Evolutionary conservation across 176 grass and related monocot species (phyloP).

Genomic region (Ananas comosus): DNA sequence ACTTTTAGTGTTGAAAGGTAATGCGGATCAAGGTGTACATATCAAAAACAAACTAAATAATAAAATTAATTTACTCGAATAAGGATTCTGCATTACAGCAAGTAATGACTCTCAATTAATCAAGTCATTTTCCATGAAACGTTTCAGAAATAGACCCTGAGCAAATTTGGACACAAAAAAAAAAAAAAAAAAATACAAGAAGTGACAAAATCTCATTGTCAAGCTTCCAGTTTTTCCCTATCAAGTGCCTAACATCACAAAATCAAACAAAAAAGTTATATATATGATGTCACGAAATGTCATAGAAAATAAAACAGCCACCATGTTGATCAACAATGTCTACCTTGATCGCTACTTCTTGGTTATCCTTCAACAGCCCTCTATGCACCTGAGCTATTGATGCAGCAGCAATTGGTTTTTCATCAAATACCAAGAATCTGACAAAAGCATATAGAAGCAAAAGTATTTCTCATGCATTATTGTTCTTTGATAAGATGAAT

Average conservation of each 20-base stretch:
- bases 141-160: not conserved
- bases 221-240: not conserved
- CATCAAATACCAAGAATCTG: conserved; percentile 90
- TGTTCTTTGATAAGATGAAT: not conserved
- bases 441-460: conserved; percentile 23
- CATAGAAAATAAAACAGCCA: not conserved
- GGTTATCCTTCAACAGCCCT: conserved; percentile 56
- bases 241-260: not conserved
- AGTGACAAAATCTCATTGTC: not conserved
- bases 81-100: not conserved
- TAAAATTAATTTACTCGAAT: not conserved
- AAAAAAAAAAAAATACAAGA: not conserved
- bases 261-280: not conserved
- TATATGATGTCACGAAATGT: not conserved
- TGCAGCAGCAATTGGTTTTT: conserved; percentile 89
- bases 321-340: conserved; percentile 21
- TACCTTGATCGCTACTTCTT: conserved; percentile 93
- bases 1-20: no score
- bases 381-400: conserved; percentile 97
- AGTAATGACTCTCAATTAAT: not conserved
- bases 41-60: no score
- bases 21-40: not conserved
- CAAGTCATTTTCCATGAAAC: not conserved
- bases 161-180: not conserved
- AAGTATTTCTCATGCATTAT: conserved; percentile 2